Percentiles rank a stretch among this genome's conserved stretches.
phyloP scores from a whole-genome alignment of 306 rosid species.

The Cajanus cajan region DNA sequence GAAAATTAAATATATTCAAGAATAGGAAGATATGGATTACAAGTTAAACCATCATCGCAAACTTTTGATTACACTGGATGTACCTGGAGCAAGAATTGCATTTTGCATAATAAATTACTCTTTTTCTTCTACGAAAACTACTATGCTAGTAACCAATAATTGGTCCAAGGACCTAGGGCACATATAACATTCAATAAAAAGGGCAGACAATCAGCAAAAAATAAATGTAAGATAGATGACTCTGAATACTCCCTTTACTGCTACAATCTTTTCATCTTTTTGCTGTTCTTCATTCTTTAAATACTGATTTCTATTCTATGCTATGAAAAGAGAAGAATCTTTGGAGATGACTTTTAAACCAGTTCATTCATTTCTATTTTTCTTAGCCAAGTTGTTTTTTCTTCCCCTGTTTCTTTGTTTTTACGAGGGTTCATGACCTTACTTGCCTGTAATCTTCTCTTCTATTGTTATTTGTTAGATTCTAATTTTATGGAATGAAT shows the following conservation, averaged over 20 bases:
- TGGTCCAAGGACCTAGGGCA: background rate
- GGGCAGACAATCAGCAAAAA: background rate
- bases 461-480: background rate
- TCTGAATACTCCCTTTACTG: background rate
- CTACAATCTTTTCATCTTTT: background rate
- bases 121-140: background rate
- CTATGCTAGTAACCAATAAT: background rate
- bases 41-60: slow-evolving; percentile 1
- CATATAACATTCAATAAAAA: background rate
- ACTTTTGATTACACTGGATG: background rate
- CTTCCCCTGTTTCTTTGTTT: background rate
- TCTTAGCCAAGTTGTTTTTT: background rate
- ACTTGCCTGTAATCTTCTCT: slow-evolving; percentile 18
- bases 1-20: background rate
- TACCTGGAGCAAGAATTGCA: background rate
- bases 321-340: background rate
- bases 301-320: background rate
- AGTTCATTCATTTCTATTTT: background rate
- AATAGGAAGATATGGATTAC: slow-evolving; percentile 21
- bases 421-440: background rate
- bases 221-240: background rate
- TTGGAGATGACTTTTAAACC: background rate
- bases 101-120: background rate
- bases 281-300: background rate
- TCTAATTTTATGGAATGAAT: background rate